These are phyloP conservation scores for Saccharomycopsis fodiens DNA, from an alignment of 805 yeast species.

Conservation along the genomic window DNA sequence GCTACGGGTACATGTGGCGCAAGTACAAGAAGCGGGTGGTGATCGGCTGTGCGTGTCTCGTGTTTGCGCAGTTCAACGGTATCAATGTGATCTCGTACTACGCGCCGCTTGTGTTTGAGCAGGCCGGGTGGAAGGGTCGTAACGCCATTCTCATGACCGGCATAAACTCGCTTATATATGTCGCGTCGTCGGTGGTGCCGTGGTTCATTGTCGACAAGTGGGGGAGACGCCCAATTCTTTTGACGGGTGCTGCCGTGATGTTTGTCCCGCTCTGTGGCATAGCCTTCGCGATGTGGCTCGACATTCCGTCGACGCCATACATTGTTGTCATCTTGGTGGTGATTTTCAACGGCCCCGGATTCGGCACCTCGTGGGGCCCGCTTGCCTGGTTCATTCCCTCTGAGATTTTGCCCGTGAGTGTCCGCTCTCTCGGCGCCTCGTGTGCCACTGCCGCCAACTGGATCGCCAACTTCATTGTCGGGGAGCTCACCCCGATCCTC, in stretches of 20 bases:
- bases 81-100: slow-evolving; percentile 88
- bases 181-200: slow-evolving; percentile 70
- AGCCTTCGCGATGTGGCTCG: slow-evolving; percentile 49
- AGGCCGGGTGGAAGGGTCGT: slow-evolving; percentile 91
- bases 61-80: slow-evolving; percentile 91
- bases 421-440: slow-evolving; percentile 86
- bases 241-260: slow-evolving; percentile 77
- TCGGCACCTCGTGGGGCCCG: slow-evolving; percentile 93
- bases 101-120: slow-evolving; percentile 90
- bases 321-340: slow-evolving; percentile 72
- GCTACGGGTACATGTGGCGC: slow-evolving; percentile 68
- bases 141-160: slow-evolving; percentile 90
- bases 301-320: slow-evolving; percentile 49
- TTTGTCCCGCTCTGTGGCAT: slow-evolving; percentile 59
- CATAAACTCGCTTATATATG: slow-evolving; percentile 54
- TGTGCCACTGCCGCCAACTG: slow-evolving; percentile 88
- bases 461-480: slow-evolving; percentile 88
- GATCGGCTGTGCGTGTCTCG: slow-evolving; percentile 84
- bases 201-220: slow-evolving; percentile 86
- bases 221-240: slow-evolving; percentile 84
- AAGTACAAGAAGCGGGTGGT: slow-evolving; percentile 70
- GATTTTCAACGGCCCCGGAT: slow-evolving; percentile 66
- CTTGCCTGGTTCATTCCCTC: slow-evolving; percentile 86
- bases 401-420: slow-evolving; percentile 77
- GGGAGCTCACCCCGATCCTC: slow-evolving; percentile 83